Evolutionary conservation across 2,329 filamentous ascomycete genomes (phyloP).

Genomic region (Tolypocladium endophyticum): DNA sequence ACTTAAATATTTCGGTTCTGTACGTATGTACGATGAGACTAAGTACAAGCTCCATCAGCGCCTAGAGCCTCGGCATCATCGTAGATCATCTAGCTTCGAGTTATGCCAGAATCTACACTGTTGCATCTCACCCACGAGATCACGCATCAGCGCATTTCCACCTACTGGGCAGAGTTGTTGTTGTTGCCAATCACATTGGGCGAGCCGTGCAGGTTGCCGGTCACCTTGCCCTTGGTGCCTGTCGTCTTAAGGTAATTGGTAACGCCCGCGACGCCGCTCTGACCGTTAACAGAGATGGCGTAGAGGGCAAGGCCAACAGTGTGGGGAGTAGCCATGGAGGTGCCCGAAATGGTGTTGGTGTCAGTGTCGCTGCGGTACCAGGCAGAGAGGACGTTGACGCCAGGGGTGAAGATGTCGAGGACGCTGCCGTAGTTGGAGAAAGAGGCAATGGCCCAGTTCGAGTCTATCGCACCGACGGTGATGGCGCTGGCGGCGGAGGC

Average conservation of each 20-base stretch:
- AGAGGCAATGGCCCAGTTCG: slow-evolving; percentile 24
- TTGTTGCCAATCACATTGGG: slow-evolving; percentile 41
- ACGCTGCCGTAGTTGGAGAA: slow-evolving; percentile 40
- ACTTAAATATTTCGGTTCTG: neutral
- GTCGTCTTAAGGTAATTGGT: slow-evolving; percentile 29
- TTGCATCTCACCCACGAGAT: neutral
- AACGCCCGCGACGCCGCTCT: slow-evolving; percentile 23
- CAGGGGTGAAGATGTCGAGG: slow-evolving; percentile 43
- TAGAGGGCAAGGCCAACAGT: slow-evolving; percentile 44
- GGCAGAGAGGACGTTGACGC: slow-evolving; percentile 32
- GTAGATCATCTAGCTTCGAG: neutral
- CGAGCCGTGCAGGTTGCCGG: slow-evolving; percentile 26
- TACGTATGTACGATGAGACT: neutral
- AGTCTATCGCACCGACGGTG: slow-evolving; percentile 25
- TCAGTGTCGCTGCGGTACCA: slow-evolving; percentile 34
- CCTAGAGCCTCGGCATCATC: neutral
- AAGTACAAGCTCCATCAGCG: neutral
- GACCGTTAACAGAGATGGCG: slow-evolving; percentile 32
- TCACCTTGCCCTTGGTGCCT: slow-evolving; percentile 28
- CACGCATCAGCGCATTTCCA: neutral
- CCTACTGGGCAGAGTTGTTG: slow-evolving; percentile 22
- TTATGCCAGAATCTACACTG: neutral
- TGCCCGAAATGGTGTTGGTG: slow-evolving; percentile 42
- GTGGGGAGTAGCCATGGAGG: slow-evolving; percentile 55
- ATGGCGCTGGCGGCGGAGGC: slow-evolving; percentile 20